phyloP scores from a whole-genome alignment of 2,329 filamentous ascomycete species.

The Apiospora malaysiana region DNA sequence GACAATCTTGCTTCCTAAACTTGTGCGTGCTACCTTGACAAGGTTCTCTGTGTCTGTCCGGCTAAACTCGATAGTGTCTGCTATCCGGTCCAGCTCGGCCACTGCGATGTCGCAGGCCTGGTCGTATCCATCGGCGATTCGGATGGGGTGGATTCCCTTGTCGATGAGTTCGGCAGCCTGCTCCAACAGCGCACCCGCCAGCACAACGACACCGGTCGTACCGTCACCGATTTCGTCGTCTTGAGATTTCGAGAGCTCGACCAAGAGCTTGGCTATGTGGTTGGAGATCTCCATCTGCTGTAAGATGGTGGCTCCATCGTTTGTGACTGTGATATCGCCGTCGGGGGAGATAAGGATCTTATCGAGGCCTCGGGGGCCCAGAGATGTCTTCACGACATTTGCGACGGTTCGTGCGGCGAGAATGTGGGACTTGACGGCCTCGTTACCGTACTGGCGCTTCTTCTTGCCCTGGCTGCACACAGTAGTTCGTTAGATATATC shows the following conservation, averaged over 20 bases:
- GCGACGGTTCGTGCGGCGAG: slow-evolving; percentile 94
- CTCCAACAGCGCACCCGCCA: slow-evolving; percentile 92
- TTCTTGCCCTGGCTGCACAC: slow-evolving; percentile 85
- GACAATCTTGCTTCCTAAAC: slow-evolving; percentile 97
- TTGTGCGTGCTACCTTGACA: slow-evolving; percentile 93
- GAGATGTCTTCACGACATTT: slow-evolving; percentile 95
- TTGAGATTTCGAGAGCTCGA: slow-evolving; percentile 97
- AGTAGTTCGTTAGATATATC: background rate
- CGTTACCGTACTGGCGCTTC: slow-evolving; percentile 94
- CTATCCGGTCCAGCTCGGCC: slow-evolving; percentile 88
- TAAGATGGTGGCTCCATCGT: slow-evolving; percentile 97
- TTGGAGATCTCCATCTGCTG: slow-evolving; percentile 99
- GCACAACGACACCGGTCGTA: slow-evolving; percentile 95
- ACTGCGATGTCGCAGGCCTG: slow-evolving; percentile 97
- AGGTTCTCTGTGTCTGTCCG: slow-evolving; percentile 83
- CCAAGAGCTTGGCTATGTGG: slow-evolving; percentile 95
- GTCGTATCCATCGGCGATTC: slow-evolving; percentile 98
- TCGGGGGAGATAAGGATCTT: slow-evolving; percentile 99
- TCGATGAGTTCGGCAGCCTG: slow-evolving; percentile 98
- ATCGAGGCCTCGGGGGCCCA: slow-evolving; percentile 94
- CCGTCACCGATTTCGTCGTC: slow-evolving; percentile 99
- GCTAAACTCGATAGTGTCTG: slow-evolving; percentile 87
- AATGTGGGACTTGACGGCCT: slow-evolving; percentile 98
- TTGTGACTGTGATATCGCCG: slow-evolving; percentile 98
- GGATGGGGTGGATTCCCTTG: slow-evolving; percentile 98